These are phyloP conservation scores for Chrysoporthe deuterocubensis DNA, from an alignment of 2,329 filamentous ascomycete species.

Conservation along the genomic window DNA sequence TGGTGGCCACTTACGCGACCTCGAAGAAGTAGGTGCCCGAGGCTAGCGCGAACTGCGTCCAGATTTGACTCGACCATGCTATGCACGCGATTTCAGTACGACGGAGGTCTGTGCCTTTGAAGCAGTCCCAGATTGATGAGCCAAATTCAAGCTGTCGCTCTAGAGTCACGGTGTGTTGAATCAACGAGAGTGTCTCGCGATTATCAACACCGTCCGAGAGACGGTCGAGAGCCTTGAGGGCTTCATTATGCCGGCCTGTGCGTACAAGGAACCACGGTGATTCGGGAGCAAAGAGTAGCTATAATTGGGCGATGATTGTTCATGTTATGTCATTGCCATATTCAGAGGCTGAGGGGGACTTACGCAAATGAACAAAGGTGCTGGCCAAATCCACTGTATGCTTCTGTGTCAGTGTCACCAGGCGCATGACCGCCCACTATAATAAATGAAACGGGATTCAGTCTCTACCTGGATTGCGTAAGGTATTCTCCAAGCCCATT, in stretches of 20 bases:
- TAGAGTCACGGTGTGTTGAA: constrained; percentile 6
- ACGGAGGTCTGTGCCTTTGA: constrained; percentile 32
- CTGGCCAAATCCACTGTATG: constrained; percentile 49
- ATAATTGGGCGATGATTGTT: constrained; percentile 28
- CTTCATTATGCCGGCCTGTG: constrained; percentile 42
- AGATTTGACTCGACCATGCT: constrained; percentile 33
- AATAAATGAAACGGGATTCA: constrained; percentile 34
- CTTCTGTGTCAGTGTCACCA: constrained; percentile 21
- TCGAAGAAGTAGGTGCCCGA: constrained; percentile 19
- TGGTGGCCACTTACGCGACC: constrained; percentile 1
- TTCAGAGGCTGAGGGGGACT: neutral
- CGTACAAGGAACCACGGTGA: constrained; percentile 50
- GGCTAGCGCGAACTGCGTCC: constrained; percentile 15
- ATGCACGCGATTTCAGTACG: constrained; percentile 39
- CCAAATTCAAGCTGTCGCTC: constrained; percentile 3
- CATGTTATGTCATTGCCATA: neutral
- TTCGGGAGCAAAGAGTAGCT: constrained; percentile 47
- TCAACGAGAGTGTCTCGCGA: constrained; percentile 15
- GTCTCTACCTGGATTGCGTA: constrained; percentile 8
- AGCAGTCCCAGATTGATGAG: constrained; percentile 28
- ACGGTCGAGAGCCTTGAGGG: constrained; percentile 41
- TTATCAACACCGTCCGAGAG: constrained; percentile 43
- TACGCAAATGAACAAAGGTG: constrained; percentile 38
- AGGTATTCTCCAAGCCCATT: constrained; percentile 14
- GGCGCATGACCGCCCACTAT: constrained; percentile 26